Evolutionary conservation across 2,329 filamentous ascomycete species (phyloP).

Genomic region (Raffaelea arxii): DNA sequence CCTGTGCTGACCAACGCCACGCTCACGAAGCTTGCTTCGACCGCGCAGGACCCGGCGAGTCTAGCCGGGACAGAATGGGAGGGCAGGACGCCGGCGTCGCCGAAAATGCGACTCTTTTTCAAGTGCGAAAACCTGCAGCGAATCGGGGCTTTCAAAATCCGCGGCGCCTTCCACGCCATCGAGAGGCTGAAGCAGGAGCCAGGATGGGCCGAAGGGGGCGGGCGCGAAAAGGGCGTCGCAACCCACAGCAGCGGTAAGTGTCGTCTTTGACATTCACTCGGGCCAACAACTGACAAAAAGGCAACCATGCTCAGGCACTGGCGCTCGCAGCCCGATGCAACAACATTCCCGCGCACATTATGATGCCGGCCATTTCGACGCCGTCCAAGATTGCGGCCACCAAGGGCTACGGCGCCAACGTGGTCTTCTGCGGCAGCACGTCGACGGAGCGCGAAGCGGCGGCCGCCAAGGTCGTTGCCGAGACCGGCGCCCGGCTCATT

Average conservation of each 20-base stretch:
- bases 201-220: constrained; percentile 49
- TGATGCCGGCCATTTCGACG: constrained; percentile 83
- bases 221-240: constrained; percentile 60
- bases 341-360: constrained; percentile 70
- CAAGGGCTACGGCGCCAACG: constrained; percentile 61
- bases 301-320: constrained; percentile 91
- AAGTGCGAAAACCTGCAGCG: constrained; percentile 93
- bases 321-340: constrained; percentile 70
- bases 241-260: constrained; percentile 77
- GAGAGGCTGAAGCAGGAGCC: constrained; percentile 54
- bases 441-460: constrained; percentile 71
- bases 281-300: constrained; percentile 31
- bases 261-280: neutral
- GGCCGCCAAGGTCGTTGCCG: constrained; percentile 54
- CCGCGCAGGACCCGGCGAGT: constrained; percentile 1
- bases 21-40: constrained; percentile 37
- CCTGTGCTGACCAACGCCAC: constrained; percentile 74
- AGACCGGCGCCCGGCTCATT: constrained; percentile 69
- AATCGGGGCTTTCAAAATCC: constrained; percentile 84
- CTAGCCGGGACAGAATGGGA: too few relatives aligned
- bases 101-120: constrained; percentile 71
- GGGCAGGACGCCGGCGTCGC: too few relatives aligned
- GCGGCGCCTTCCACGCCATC: constrained; percentile 84
- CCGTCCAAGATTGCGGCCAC: constrained; percentile 84
- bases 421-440: constrained; percentile 77